These are phyloP conservation scores for Monosporascus sp. DNA, from an alignment of 2,329 filamentous ascomycete species.

Conservation along the genomic window DNA sequence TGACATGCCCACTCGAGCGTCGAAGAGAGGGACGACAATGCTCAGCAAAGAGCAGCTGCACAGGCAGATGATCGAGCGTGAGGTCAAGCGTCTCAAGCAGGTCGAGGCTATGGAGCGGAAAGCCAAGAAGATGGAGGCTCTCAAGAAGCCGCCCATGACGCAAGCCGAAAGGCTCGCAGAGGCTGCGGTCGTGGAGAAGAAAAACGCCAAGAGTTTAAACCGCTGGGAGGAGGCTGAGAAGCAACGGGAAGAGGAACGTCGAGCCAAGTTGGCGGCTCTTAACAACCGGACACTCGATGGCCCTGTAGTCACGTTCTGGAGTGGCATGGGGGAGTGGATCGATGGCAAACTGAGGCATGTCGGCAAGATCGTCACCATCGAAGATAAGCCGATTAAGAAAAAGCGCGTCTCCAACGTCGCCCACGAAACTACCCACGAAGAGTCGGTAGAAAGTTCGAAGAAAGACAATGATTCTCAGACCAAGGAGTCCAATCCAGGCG, in stretches of 20 bases:
- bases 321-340: slow-evolving; percentile 78
- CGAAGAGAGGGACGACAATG: slow-evolving; percentile 52
- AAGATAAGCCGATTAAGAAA: slow-evolving; percentile 50
- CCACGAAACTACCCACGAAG: slow-evolving; percentile 16
- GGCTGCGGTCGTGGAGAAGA: slow-evolving; percentile 75
- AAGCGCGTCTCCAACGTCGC: slow-evolving; percentile 39
- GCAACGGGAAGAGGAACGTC: slow-evolving; percentile 76
- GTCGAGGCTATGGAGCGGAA: slow-evolving; percentile 62
- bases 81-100: slow-evolving; percentile 65
- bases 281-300: slow-evolving; percentile 83
- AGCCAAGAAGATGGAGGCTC: slow-evolving; percentile 64
- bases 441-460: slow-evolving; percentile 7
- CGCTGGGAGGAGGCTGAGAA: slow-evolving; percentile 93
- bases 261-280: slow-evolving; percentile 77
- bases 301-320: slow-evolving; percentile 88
- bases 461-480: slow-evolving; percentile 18
- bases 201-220: slow-evolving; percentile 85
- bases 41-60: slow-evolving; percentile 58
- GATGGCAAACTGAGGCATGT: slow-evolving; percentile 69
- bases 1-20: slow-evolving; percentile 54
- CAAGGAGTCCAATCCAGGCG: slow-evolving; percentile 4
- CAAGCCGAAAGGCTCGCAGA: slow-evolving; percentile 81
- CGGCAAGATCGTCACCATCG: slow-evolving; percentile 58
- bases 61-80: slow-evolving; percentile 68
- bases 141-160: slow-evolving; percentile 76